Conservation (phyloP, 2,329 filamentous ascomycete genomes). For the Pseudogymnoascus sp. region DNA sequence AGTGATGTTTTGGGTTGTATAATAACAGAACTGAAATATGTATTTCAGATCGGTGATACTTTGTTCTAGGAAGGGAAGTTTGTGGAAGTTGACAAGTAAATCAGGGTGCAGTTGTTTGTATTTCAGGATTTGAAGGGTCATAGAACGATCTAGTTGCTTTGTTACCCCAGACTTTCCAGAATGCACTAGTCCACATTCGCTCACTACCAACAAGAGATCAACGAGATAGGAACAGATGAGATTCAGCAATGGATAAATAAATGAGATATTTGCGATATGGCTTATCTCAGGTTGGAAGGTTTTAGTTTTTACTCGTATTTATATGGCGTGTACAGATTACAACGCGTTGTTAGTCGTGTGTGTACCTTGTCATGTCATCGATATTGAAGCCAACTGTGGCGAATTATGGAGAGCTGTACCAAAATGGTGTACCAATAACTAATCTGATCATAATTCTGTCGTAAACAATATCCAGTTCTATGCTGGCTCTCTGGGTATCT, state of each 20-base stretch:
- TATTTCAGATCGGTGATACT: conserved; percentile 6
- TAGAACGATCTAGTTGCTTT: conserved; percentile 9
- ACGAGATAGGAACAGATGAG: background rate
- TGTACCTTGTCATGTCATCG: conserved; percentile 8
- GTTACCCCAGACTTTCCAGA: conserved; percentile 6
- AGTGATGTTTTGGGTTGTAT: background rate
- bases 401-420: background rate
- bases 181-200: conserved; percentile 5
- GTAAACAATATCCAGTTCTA: conserved; percentile 1
- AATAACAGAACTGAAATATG: conserved; percentile 3
- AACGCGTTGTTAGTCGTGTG: background rate
- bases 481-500: background rate
- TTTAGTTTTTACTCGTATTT: background rate
- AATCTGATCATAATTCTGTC: background rate
- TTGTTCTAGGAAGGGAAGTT: background rate
- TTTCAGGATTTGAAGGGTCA: conserved; percentile 8
- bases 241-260: background rate
- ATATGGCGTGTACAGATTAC: background rate
- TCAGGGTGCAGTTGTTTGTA: conserved; percentile 8
- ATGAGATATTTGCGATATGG: background rate
- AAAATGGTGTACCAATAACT: background rate
- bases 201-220: background rate
- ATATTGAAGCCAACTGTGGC: background rate
- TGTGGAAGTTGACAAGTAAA: background rate
- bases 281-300: background rate